Conservation (phyloP, 78 protist species). For the Bodo saltans region DNA sequence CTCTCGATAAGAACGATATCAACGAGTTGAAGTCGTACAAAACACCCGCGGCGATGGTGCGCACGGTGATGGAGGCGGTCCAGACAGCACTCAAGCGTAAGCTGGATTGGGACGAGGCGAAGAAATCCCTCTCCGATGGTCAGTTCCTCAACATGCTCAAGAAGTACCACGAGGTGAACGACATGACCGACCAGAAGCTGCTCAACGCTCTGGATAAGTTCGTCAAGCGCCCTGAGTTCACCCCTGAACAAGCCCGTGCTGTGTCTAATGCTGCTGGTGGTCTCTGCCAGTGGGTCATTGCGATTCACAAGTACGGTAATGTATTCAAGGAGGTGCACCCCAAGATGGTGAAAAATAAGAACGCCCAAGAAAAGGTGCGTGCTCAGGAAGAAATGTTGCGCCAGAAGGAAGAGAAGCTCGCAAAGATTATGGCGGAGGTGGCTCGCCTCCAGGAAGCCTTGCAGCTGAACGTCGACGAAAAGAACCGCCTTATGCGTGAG, state of each 20-base stretch:
- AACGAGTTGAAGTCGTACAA: conserved; percentile 57
- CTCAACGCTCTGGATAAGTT: conserved; percentile 39
- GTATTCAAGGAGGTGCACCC: conserved; percentile 63
- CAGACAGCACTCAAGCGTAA: conserved; percentile 51
- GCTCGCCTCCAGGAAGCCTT: conserved; percentile 32
- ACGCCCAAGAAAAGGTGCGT: conserved; percentile 25
- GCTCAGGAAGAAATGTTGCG: conserved; percentile 26
- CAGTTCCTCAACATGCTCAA: conserved; percentile 47
- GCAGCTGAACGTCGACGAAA: conserved; percentile 21
- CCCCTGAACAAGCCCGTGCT: conserved; percentile 34
- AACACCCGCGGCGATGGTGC: conserved; percentile 69
- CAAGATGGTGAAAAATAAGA: conserved; percentile 35
- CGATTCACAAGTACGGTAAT: conserved; percentile 48
- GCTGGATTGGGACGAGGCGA: conserved; percentile 67
- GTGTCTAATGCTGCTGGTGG: conserved; percentile 49
- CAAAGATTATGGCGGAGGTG: conserved; percentile 41
- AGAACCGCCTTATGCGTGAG: conserved; percentile 50
- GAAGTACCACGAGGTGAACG: conserved; percentile 46
- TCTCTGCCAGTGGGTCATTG: conserved; percentile 65
- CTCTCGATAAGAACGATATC: conserved; percentile 52
- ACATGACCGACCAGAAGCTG: conserved; percentile 41
- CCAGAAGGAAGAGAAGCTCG: conserved; percentile 18
- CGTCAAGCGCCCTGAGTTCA: conserved; percentile 25
- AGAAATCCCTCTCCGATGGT: conserved; percentile 52
- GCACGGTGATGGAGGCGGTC: conserved; percentile 63